Conservation (phyloP, 2,329 filamentous ascomycete species). For the Aspergillus chevalieri region DNA sequence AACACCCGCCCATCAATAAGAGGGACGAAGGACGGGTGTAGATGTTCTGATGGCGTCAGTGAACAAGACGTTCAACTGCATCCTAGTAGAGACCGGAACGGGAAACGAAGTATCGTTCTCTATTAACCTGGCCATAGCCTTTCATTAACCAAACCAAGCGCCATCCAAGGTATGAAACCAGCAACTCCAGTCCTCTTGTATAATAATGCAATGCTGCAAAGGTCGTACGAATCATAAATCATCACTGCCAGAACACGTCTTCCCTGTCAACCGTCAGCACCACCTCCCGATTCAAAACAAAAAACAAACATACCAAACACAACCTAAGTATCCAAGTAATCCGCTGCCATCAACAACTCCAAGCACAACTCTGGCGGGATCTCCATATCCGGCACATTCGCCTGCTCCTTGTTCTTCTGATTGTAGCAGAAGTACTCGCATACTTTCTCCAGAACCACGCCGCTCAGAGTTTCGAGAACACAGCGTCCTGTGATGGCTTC, state of each 20-base stretch:
- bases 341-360: conserved; percentile 61
- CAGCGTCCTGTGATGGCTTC: conserved; percentile 55
- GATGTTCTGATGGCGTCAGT: conserved; percentile 32
- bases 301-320: not conserved
- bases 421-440: conserved; percentile 67
- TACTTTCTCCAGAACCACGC: conserved; percentile 60
- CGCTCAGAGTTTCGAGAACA: conserved; percentile 56
- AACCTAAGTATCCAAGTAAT: conserved; percentile 52
- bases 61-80: too few relatives aligned
- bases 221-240: not conserved
- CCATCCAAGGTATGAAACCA: not conserved
- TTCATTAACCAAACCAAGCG: not conserved
- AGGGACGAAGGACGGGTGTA: conserved; percentile 19
- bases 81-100: not conserved
- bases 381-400: conserved; percentile 61
- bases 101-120: too few relatives aligned
- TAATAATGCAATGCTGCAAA: not conserved
- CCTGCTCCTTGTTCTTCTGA: conserved; percentile 55
- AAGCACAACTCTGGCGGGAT: conserved; percentile 60
- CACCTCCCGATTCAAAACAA: not conserved
- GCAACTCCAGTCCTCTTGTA: not conserved
- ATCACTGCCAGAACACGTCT: not conserved
- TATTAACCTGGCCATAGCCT: too few relatives aligned
- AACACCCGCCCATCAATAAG: conserved; percentile 33
- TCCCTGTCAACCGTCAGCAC: not conserved